phyloP scores from a whole-genome alignment of 2,329 filamentous ascomycete species.

The Tolypocladium inflatum region DNA sequence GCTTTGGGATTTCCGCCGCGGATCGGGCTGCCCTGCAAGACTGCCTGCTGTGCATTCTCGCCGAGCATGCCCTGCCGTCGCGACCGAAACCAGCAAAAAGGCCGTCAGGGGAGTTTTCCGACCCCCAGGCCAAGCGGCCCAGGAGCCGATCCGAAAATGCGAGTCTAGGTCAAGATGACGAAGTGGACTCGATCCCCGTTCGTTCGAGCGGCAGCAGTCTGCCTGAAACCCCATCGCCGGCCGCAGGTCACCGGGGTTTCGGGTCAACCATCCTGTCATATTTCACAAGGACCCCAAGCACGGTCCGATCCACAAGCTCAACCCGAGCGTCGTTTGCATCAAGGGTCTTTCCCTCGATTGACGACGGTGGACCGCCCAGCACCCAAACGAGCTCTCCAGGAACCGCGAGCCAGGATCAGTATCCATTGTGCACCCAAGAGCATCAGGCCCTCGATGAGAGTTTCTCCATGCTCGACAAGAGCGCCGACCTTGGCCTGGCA shows the following conservation, averaged over 20 bases:
- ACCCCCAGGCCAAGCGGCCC: slow-evolving; percentile 5
- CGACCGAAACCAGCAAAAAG: slow-evolving; percentile 10
- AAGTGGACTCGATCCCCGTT: slow-evolving; percentile 7
- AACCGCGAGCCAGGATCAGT: slow-evolving; percentile 1
- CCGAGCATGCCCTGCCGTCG: not conserved
- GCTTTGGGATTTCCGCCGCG: not conserved
- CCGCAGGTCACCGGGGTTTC: not conserved
- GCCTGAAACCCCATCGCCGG: not conserved
- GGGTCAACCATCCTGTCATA: not conserved
- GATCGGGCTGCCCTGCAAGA: slow-evolving; percentile 14
- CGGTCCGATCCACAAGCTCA: not conserved
- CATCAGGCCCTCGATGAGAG: slow-evolving; percentile 5
- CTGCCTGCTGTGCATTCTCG: slow-evolving; percentile 12
- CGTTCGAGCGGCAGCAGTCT: slow-evolving; percentile 1
- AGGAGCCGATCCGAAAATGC: not conserved
- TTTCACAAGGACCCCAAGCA: not conserved
- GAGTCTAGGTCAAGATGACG: not conserved
- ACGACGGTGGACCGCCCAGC: slow-evolving; percentile 10
- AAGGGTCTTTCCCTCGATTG: slow-evolving; percentile 6
- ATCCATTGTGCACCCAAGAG: slow-evolving; percentile 3
- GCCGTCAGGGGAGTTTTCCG: slow-evolving; percentile 11
- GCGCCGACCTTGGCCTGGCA: not conserved
- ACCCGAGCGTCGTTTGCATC: not conserved
- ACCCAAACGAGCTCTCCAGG: slow-evolving; percentile 22
- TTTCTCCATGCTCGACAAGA: not conserved